Conservation (phyloP, 805 yeast species). For the Candida bentonensis region DNA sequence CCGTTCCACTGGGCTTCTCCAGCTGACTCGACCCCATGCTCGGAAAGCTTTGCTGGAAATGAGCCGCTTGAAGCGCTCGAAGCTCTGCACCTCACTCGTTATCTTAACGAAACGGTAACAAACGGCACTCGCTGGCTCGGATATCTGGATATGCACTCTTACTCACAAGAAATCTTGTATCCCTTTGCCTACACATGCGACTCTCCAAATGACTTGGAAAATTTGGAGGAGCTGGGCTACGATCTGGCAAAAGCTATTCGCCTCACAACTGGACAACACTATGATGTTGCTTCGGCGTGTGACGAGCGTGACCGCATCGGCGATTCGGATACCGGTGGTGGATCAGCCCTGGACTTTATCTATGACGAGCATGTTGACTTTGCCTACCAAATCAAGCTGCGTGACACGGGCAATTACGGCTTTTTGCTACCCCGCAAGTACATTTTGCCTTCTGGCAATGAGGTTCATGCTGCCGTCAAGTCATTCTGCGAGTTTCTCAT, state of each 20-base stretch:
- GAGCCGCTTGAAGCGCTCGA: constrained; percentile 54
- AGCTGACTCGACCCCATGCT: constrained; percentile 49
- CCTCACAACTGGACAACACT: constrained; percentile 44
- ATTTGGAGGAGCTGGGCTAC: constrained; percentile 65
- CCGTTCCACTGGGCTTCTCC: constrained; percentile 57
- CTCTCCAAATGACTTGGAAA: constrained; percentile 70
- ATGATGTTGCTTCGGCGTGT: constrained; percentile 66
- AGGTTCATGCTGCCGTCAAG: constrained; percentile 49
- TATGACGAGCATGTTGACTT: constrained; percentile 68
- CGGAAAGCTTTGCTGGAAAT: constrained; percentile 74
- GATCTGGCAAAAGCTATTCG: constrained; percentile 68
- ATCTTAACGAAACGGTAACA: constrained; percentile 13
- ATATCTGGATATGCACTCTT: constrained; percentile 71
- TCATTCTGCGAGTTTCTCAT: constrained; percentile 42
- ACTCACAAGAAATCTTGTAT: constrained; percentile 67
- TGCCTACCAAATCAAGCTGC: constrained; percentile 71
- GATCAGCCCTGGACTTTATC: constrained; percentile 72
- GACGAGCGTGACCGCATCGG: constrained; percentile 48
- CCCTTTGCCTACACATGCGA: constrained; percentile 76
- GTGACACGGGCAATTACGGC: constrained; percentile 77
- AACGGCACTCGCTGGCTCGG: constrained; percentile 30
- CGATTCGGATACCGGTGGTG: constrained; percentile 52
- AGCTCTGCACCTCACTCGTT: constrained; percentile 18
- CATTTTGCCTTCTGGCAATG: constrained; percentile 66
- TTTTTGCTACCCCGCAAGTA: constrained; percentile 58